A percentile compares a stretch with the other conserved stretches of the same genome.
These are phyloP conservation scores for Clitopilus hobsonii DNA, from an alignment of 768 basidiomycete genomes.

Conservation along the genomic window DNA sequence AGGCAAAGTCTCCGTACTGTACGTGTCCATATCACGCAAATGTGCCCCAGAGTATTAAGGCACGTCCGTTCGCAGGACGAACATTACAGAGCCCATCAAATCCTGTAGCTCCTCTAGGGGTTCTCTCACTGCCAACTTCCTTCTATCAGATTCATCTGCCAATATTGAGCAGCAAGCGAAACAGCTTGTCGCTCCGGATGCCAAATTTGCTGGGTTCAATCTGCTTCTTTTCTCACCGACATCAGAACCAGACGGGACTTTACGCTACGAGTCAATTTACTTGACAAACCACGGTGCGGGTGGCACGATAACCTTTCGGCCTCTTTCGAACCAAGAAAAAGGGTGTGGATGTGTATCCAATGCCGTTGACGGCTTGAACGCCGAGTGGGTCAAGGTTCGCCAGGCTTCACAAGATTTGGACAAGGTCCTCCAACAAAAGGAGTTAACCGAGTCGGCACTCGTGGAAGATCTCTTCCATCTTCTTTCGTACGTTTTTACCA, in stretches of 20 bases:
- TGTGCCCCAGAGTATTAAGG: slow-evolving; percentile 8
- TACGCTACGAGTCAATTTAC: slow-evolving; percentile 49
- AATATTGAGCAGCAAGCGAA: slow-evolving; percentile 46
- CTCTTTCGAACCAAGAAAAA: slow-evolving; percentile 46
- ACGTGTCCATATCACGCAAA: slow-evolving; percentile 22
- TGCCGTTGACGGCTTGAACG: slow-evolving; percentile 59
- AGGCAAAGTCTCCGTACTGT: slow-evolving; percentile 73
- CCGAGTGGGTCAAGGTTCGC: slow-evolving; percentile 71
- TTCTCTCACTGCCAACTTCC: slow-evolving; percentile 60
- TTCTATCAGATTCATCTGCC: slow-evolving; percentile 45
- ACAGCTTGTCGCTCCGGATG: slow-evolving; percentile 40
- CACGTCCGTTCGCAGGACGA: slow-evolving; percentile 51
- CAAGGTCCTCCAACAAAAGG: slow-evolving; percentile 33
- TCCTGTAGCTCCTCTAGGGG: slow-evolving; percentile 61
- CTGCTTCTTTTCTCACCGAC: slow-evolving; percentile 58
- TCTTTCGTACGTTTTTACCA: slow-evolving; percentile 54
- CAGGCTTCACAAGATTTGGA: slow-evolving; percentile 48
- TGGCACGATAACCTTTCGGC: slow-evolving; percentile 47
- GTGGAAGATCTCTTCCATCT: slow-evolving; percentile 57
- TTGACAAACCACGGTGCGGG: slow-evolving; percentile 74
- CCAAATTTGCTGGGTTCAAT: slow-evolving; percentile 77
- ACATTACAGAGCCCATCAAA: slow-evolving; percentile 68
- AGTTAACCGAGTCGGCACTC: slow-evolving; percentile 46
- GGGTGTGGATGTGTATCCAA: slow-evolving; percentile 66
- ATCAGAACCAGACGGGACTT: slow-evolving; percentile 17